Evolutionary conservation across 306 rosid genomes (phyloP).

Genomic region (Begonia fuchsioides): DNA sequence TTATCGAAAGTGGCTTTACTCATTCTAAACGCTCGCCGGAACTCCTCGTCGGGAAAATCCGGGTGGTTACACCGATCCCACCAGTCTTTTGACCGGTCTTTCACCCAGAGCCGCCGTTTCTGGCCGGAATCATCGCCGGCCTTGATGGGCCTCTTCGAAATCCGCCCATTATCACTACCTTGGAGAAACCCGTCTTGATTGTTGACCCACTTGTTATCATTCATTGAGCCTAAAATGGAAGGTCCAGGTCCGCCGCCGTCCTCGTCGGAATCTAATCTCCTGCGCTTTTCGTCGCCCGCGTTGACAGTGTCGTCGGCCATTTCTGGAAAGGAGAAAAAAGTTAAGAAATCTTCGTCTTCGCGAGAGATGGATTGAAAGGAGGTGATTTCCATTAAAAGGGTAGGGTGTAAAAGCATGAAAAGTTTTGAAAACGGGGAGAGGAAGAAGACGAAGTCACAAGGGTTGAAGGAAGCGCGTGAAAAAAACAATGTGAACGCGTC

Average conservation of each 20-base stretch:
- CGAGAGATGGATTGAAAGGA: neutral
- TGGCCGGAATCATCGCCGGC: constrained; percentile 2
- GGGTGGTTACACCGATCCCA: constrained; percentile 56
- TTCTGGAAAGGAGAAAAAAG: neutral
- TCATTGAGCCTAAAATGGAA: no score
- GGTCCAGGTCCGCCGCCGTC: neutral
- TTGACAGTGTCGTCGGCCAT: neutral
- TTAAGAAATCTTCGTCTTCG: neutral
- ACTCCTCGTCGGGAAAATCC: no score
- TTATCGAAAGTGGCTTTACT: constrained; percentile 49
- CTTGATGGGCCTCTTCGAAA: no score
- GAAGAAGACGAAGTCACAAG: no score
- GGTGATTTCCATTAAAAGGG: neutral
- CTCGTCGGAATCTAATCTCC: neutral
- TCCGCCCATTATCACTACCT: no score
- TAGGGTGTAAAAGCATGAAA: no score
- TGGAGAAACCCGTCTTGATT: no score
- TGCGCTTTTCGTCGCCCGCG: neutral
- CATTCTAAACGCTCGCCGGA: constrained; percentile 52
- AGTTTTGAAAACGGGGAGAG: no score
- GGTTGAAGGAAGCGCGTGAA: no score
- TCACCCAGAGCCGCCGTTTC: constrained; percentile 68
- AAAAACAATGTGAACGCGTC: no score
- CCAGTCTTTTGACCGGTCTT: constrained; percentile 71
- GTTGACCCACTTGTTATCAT: no score